These are phyloP conservation scores for Sonneratia caseolaris DNA, from an alignment of 345 rosid species.

Conservation along the genomic window DNA sequence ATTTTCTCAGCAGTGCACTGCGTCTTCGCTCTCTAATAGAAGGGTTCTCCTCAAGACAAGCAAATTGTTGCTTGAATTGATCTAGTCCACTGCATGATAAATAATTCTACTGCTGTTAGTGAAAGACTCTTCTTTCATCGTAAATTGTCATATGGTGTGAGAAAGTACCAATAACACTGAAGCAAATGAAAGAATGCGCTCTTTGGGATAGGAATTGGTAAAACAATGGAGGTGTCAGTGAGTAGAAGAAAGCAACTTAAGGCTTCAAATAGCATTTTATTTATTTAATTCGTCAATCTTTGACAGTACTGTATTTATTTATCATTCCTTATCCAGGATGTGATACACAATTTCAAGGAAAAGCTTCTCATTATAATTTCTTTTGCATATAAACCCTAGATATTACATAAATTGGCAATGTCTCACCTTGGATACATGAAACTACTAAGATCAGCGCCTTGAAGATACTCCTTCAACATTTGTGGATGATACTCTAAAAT, in stretches of 20 bases:
- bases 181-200: neutral
- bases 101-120: neutral
- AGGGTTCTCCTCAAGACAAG: conserved; percentile 10
- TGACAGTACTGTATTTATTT: neutral
- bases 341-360: neutral
- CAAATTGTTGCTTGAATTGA: conserved; percentile 12
- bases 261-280: neutral
- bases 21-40: conserved; percentile 1
- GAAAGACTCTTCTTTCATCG: neutral
- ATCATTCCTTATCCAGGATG: neutral
- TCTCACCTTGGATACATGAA: conserved; percentile 15
- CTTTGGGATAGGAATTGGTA: neutral
- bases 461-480: conserved; percentile 12
- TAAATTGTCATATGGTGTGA: neutral
- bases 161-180: neutral
- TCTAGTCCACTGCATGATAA: conserved; percentile 6
- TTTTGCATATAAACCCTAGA: neutral
- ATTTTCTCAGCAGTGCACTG: conserved; percentile 6
- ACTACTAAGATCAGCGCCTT: conserved; percentile 3
- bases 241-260: neutral
- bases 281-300: neutral
- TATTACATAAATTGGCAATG: neutral
- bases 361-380: neutral
- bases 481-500: conserved; percentile 47
- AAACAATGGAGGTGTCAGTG: neutral